These are phyloP conservation scores for Pseudogymnoascus pannorum DNA, from an alignment of 2,329 filamentous ascomycete species.

Conservation along the genomic window DNA sequence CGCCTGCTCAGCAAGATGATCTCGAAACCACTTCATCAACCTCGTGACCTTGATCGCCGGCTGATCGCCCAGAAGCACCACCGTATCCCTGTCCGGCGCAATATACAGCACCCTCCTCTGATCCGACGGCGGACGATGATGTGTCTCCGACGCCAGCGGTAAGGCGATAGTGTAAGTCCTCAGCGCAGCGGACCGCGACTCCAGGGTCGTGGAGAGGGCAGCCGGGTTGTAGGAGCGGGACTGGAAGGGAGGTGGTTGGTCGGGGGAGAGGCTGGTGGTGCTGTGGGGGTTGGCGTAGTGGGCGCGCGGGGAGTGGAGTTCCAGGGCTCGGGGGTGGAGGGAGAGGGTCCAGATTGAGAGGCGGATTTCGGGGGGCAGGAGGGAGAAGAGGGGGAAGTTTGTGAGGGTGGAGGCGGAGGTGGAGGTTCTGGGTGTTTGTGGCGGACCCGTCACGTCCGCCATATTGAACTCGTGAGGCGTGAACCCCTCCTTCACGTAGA, in stretches of 20 bases:
- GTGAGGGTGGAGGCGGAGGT: background rate
- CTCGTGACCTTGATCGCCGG: background rate
- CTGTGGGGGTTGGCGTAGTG: background rate
- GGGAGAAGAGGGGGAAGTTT: conserved; percentile 16
- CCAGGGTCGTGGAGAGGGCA: conserved; percentile 16
- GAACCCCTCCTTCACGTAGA: background rate
- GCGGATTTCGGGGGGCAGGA: conserved; percentile 17
- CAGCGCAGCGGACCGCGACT: conserved; percentile 17
- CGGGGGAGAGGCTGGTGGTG: background rate
- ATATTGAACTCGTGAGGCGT: background rate
- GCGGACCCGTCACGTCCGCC: background rate
- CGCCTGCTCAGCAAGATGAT: background rate
- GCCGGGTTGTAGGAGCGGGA: conserved; percentile 12
- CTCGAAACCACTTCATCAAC: background rate
- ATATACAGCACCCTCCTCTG: background rate
- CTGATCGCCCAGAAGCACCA: background rate
- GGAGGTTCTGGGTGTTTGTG: background rate
- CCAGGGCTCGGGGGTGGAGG: conserved; percentile 12
- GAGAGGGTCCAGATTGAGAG: conserved; percentile 17
- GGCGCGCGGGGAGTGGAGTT: conserved; percentile 14
- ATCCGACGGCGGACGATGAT: background rate
- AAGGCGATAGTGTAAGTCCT: conserved; percentile 14
- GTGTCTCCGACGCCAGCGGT: background rate
- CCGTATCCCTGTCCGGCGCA: background rate
- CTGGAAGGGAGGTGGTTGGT: conserved; percentile 16